phyloP scores from a whole-genome alignment of 768 basidiomycete genomes.

The Xerocomellus chrysenteron region DNA sequence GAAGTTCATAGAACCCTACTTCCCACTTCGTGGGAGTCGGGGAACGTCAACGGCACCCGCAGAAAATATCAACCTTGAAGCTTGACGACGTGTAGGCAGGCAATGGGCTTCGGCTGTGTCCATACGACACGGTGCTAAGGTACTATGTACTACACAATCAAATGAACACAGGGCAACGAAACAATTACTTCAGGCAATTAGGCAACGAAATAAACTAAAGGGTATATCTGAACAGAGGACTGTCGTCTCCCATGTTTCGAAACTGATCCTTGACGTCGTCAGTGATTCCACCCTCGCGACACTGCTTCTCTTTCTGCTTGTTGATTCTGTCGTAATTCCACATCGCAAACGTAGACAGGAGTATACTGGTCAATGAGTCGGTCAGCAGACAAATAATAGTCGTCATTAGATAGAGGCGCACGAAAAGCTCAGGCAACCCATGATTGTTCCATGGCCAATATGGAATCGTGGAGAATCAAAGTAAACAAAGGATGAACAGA shows the following conservation, averaged over 20 bases:
- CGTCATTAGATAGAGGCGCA: conserved; percentile 29
- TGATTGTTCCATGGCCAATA: conserved; percentile 37
- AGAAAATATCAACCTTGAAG: too few relatives aligned
- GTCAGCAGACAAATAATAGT: conserved; percentile 32
- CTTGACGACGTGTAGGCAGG: too few relatives aligned
- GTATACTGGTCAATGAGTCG: conserved; percentile 34
- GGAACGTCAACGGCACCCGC: too few relatives aligned
- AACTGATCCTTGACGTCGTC: conserved; percentile 40
- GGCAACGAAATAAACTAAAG: conserved; percentile 9
- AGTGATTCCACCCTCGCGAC: conserved; percentile 42
- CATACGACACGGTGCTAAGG: too few relatives aligned
- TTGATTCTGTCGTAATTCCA: conserved; percentile 50
- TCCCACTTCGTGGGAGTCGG: too few relatives aligned
- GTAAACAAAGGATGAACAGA: conserved; percentile 44
- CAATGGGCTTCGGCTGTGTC: too few relatives aligned
- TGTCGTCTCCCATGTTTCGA: conserved; percentile 48
- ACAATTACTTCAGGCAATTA: too few relatives aligned
- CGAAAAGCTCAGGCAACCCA: conserved; percentile 34
- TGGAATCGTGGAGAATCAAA: conserved; percentile 37
- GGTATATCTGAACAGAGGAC: conserved; percentile 51
- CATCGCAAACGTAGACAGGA: conserved; percentile 43
- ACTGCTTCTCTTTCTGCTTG: conserved; percentile 44
- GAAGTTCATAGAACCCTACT: too few relatives aligned
- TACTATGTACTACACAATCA: too few relatives aligned
- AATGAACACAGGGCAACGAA: too few relatives aligned